Conservation (phyloP, 148 eudicot genomes). For the Rhododendron molle region DNA sequence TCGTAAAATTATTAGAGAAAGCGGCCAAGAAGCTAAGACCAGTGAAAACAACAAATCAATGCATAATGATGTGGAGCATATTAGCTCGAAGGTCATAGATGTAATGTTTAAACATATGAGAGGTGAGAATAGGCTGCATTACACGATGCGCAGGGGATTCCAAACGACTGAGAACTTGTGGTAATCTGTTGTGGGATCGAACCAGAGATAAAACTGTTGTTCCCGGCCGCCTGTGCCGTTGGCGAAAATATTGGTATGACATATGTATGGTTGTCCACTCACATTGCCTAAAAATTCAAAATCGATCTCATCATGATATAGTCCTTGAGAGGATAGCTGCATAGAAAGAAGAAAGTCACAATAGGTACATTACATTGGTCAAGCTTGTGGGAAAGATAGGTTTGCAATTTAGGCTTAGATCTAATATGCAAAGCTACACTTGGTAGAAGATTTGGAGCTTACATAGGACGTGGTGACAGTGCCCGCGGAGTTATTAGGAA, state of each 20-base stretch:
- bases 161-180: constrained; percentile 13
- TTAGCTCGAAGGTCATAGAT: too few species aligned
- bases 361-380: too few species aligned
- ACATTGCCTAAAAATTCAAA: constrained; percentile 14
- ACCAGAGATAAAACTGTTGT: constrained; percentile 10
- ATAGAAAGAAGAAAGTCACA: background rate
- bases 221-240: constrained; percentile 3
- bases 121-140: background rate
- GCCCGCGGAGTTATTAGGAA: constrained; percentile 5
- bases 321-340: constrained; percentile 10
- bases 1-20: background rate
- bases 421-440: too few species aligned
- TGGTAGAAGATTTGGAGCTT: too few species aligned
- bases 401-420: too few species aligned
- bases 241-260: constrained; percentile 4
- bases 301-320: constrained; percentile 9
- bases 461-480: background rate
- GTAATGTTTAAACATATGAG: background rate
- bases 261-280: background rate
- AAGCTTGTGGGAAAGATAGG: too few species aligned
- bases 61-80: background rate
- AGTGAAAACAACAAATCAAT: background rate
- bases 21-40: background rate
- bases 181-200: background rate
- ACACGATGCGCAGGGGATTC: constrained; percentile 10